phyloP scores from a whole-genome alignment of 768 basidiomycete genomes.

The Lactifluus pinguis region DNA sequence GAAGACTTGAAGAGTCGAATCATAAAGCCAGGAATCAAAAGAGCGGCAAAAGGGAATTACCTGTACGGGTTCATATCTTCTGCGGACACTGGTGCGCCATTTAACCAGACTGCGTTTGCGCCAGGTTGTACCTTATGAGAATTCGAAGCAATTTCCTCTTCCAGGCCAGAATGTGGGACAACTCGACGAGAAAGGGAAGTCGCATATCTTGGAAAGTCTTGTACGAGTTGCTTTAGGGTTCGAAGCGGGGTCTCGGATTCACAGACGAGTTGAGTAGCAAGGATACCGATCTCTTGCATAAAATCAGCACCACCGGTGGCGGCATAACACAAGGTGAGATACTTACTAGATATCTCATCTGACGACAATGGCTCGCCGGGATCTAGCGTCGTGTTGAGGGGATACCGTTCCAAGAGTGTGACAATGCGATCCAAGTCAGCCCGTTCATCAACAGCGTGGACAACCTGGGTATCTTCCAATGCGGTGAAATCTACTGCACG shows the following conservation, averaged over 20 bases:
- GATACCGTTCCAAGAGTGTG: constrained; percentile 7
- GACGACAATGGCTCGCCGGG: constrained; percentile 37
- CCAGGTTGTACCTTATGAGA: constrained; percentile 44
- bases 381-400: constrained; percentile 33
- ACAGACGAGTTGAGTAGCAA: constrained; percentile 68
- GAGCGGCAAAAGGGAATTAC: constrained; percentile 26
- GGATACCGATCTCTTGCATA: constrained; percentile 52
- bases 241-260: constrained; percentile 44
- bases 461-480: background rate
- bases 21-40: background rate
- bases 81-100: constrained; percentile 54
- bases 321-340: background rate
- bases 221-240: constrained; percentile 59
- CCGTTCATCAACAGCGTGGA: constrained; percentile 10
- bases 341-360: constrained; percentile 38
- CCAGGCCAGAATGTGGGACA: constrained; percentile 38
- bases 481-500: background rate
- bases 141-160: constrained; percentile 50
- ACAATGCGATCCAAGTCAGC: constrained; percentile 14
- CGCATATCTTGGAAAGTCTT: constrained; percentile 87
- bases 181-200: constrained; percentile 66
- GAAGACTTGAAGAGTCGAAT: constrained; percentile 34
- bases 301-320: constrained; percentile 34
- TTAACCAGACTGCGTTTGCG: constrained; percentile 64
- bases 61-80: constrained; percentile 65